Evolutionary conservation across 1,284 basidiomycete species (phyloP), one percentile per base, ranked within the genome.

Genomic region (Mixia osmundae): DNA sequence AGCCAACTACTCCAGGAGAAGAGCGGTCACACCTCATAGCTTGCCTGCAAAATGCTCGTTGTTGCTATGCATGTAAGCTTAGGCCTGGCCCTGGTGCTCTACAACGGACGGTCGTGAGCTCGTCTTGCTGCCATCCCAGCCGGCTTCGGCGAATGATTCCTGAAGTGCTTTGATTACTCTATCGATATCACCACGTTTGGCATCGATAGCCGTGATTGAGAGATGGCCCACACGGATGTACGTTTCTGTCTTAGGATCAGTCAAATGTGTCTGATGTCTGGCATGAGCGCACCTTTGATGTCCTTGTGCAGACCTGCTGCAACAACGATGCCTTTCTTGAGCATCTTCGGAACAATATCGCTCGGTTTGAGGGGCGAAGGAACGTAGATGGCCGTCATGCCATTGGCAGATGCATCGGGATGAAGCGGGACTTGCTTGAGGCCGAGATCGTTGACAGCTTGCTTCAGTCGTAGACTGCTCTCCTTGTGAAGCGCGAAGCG

Each of bases 291-390:
- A 27, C 25, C 35, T 36, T 27, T 36, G 16, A 30, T 36, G 26
- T 67, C 68, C 49, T 75, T 70, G 59, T 94, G 80, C 46, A 97
- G 59, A 19, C 89, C 89, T 31, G 76, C 85, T 23, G 89, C 83
- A 28, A 83, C 70, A 25, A 94, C 67, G 39, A 97, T 39, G 22
- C 44, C 45, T 4, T 43, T 36, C 30, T 45, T 39, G 16, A 38
- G 41, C 33, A 52, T 43, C 20, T 44, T 66, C 14, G 76, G 75
- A 33, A 89, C 46, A 19, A 91, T 57, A 47, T 87, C 78, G 7
- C 67, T 57, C 2, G 77, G 73, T 14, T 58, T 57, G 15, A 83
- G 50, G 3, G 78, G 79, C 3, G 71, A 66, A 11, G 85, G 85
- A 55, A 71, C 77, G 57, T 76, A 47, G 9, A 48, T 24, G 22